phyloP scores from a whole-genome alignment of 371 early-diverging fungal species.

The Mortierella sp. region DNA sequence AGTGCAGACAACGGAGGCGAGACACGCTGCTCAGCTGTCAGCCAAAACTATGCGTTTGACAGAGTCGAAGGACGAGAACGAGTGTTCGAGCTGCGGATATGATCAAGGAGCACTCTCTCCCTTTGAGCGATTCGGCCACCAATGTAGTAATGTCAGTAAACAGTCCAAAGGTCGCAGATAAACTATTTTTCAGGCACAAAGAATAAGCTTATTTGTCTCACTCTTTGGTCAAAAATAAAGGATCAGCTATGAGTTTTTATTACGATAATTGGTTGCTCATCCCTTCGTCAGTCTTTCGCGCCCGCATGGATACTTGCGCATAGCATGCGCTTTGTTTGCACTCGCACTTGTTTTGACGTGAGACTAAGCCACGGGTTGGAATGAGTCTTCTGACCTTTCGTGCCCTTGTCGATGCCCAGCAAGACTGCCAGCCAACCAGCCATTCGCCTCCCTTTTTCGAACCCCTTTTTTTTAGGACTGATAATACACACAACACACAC shows the following conservation, averaged over 20 bases:
- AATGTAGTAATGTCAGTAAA: not conserved
- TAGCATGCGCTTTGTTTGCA: not conserved
- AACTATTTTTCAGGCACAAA: no score
- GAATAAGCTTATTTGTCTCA: not conserved
- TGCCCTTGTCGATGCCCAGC: not conserved
- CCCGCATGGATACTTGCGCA: not conserved
- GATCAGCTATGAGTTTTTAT: not conserved
- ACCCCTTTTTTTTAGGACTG: slow-evolving; percentile 12
- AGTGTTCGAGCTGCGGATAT: slow-evolving; percentile 45
- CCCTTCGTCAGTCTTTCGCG: not conserved
- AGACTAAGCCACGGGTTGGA: not conserved
- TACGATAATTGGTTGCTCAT: no score
- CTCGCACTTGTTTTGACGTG: not conserved
- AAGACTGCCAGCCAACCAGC: not conserved
- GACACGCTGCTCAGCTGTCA: slow-evolving; percentile 51
- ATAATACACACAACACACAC: not conserved
- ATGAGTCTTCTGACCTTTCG: not conserved
- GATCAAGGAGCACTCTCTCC: slow-evolving; percentile 36
- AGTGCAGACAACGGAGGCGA: slow-evolving; percentile 82
- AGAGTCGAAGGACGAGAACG: slow-evolving; percentile 4
- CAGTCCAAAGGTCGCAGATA: not conserved
- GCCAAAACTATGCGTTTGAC: not conserved
- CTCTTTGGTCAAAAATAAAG: not conserved
- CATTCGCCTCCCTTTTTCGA: slow-evolving; percentile 6
- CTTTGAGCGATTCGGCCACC: slow-evolving; percentile 60